Conservation (phyloP, 225 moss, liverwort and hornwort genomes). For the Physcomitrium patens region DNA sequence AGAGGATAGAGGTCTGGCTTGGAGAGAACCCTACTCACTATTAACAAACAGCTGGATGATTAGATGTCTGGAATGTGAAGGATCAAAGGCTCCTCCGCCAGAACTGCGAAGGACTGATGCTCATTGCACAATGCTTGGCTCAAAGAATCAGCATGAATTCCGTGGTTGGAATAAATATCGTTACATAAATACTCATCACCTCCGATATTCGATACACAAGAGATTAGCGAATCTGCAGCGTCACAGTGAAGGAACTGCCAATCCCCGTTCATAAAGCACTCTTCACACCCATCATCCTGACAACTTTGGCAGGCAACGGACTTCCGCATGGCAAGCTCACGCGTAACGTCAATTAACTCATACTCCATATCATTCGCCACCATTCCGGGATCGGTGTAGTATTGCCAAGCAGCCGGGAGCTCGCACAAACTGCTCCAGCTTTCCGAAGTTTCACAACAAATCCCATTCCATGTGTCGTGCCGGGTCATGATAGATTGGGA, state of each 20-base stretch:
- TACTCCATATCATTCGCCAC: slow-evolving; percentile 22
- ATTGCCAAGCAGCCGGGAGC: slow-evolving; percentile 42
- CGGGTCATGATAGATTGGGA: neutral
- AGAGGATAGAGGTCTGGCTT: too few species aligned
- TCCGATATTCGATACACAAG: slow-evolving; percentile 28
- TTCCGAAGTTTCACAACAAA: slow-evolving; percentile 21
- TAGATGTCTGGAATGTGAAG: slow-evolving; percentile 22
- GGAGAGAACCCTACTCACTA: neutral
- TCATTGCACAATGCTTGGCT: slow-evolving; percentile 7
- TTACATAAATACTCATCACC: slow-evolving; percentile 14
- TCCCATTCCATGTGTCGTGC: slow-evolving; percentile 8
- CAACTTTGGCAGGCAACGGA: slow-evolving; percentile 28
- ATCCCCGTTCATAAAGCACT: slow-evolving; percentile 40
- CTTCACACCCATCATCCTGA: slow-evolving; percentile 40
- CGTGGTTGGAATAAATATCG: slow-evolving; percentile 21
- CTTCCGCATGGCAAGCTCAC: slow-evolving; percentile 27
- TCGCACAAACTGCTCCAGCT: slow-evolving; percentile 46
- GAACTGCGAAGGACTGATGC: slow-evolving; percentile 24
- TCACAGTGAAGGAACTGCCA: slow-evolving; percentile 28
- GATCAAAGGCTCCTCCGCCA: slow-evolving; percentile 25
- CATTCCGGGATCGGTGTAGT: slow-evolving; percentile 24
- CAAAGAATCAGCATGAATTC: neutral
- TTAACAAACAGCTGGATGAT: neutral
- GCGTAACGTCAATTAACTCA: slow-evolving; percentile 32
- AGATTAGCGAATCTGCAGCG: slow-evolving; percentile 7